A percentile compares a stretch with the other conserved stretches of the same genome.
These are phyloP conservation scores for Podaxis sp. DNA, from an alignment of 768 basidiomycete genomes.

Conservation along the genomic window DNA sequence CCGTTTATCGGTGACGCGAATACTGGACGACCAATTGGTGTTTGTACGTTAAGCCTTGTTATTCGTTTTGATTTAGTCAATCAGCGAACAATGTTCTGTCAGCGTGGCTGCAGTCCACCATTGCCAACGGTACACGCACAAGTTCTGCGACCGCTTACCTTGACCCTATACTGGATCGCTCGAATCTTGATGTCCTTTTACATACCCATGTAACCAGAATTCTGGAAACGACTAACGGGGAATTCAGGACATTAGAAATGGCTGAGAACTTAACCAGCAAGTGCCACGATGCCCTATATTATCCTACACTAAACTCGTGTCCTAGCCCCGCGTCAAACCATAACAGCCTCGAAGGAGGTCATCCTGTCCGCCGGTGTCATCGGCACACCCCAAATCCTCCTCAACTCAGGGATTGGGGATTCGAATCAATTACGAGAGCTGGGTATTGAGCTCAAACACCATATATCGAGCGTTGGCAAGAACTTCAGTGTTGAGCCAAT, in stretches of 20 bases:
- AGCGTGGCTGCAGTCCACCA: constrained; percentile 10
- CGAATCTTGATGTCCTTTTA: constrained; percentile 7
- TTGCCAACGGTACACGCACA: constrained; percentile 12
- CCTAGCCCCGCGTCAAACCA: neutral
- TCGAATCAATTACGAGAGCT: neutral
- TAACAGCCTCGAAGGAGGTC: constrained; percentile 5
- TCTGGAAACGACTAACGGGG: neutral
- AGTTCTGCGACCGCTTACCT: constrained; percentile 11
- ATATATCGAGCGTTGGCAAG: constrained; percentile 5
- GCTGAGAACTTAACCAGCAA: neutral
- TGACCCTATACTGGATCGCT: constrained; percentile 3
- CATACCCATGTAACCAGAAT: constrained; percentile 1
- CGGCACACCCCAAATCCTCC: constrained; percentile 6
- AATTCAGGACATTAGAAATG: constrained; percentile 5
- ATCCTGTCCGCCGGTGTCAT: constrained; percentile 5
- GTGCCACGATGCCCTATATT: neutral
- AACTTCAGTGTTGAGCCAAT: constrained; percentile 5
- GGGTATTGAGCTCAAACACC: neutral
- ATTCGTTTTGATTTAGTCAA: neutral
- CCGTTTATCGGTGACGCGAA: constrained; percentile 13
- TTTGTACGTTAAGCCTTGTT: constrained; percentile 6
- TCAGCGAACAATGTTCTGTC: neutral
- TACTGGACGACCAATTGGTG: constrained; percentile 15
- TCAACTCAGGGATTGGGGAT: constrained; percentile 10
- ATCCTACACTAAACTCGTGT: neutral